Conservation (phyloP, 371 early-diverging fungal genomes). For the Mortierella sp. region DNA sequence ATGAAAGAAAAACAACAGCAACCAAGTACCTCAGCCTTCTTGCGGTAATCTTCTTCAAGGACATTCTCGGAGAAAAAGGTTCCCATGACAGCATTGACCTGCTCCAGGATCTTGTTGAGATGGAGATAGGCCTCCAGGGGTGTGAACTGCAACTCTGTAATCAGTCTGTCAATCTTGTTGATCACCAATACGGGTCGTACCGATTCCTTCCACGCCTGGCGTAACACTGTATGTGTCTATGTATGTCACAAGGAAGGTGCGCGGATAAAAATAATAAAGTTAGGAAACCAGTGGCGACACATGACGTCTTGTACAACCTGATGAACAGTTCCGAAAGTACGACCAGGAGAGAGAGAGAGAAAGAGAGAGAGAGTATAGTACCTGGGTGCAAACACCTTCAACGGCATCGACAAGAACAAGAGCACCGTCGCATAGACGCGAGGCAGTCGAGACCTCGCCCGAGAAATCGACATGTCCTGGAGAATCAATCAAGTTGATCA, state of each 20-base stretch:
- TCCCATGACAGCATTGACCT: conserved; percentile 96
- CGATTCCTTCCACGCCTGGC: conserved; percentile 94
- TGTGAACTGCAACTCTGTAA: conserved; percentile 94
- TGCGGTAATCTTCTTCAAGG: conserved; percentile 89
- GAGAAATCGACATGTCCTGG: conserved; percentile 99
- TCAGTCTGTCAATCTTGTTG: conserved; percentile 99
- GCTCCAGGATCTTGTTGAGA: conserved; percentile 92
- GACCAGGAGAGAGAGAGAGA: background rate
- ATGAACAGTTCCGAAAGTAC: background rate
- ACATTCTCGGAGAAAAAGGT: conserved; percentile 92
- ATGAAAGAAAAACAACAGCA: background rate
- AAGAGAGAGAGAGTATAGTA: conserved; percentile 25
- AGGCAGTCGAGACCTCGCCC: conserved; percentile 96
- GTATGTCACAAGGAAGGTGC: background rate
- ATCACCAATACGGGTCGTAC: conserved; percentile 95
- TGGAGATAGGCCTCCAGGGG: conserved; percentile 94
- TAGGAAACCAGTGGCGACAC: background rate
- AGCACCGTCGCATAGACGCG: conserved; percentile 97
- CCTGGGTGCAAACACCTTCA: conserved; percentile 99
- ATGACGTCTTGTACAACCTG: too few relatives aligned
- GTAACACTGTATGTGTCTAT: conserved; percentile 94
- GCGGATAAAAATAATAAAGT: background rate
- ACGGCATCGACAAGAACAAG: conserved; percentile 98
- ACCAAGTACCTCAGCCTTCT: conserved; percentile 67
- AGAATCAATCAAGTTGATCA: conserved; percentile 99